Base-by-base conservation (phyloP, 1,284 basidiomycete species). In the Malassezia furfur region DNA sequence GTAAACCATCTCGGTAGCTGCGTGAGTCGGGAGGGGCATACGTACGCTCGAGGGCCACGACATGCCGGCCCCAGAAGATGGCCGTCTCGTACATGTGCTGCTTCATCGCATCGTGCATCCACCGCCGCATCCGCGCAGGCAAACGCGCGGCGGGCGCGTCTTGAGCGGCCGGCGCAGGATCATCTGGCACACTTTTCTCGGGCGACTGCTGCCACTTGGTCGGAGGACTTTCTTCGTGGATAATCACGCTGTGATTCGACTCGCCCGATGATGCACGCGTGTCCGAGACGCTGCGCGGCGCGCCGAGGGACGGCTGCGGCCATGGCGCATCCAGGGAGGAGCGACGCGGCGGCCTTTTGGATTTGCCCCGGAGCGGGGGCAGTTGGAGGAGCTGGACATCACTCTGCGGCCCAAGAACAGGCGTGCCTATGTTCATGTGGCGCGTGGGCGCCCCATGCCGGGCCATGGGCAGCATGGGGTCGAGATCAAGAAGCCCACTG, bases 31-130 rank as follows among this genome's bases (percentile, higher is more conserved):
- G 60, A 12, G 2, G 52, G 22, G 14, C 9, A 10, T 40, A 52
- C 3, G 40, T 48, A 93, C 91, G 86, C 39, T 93, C 96, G 84
- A 91, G 89, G 53, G 83, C 86, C 35, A 96, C 79, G 41, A 96
- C 83, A 76, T 98, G 96, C 78, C 93, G 88, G 2, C 91, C 94
- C 94, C 94, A 98, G 74, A 96, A 96, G 9, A 88, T 86, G 12
- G 94, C 94, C 0, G 93, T 96, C 63, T 91, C 88, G 76, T 96
- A 96, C 30, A 98, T 78, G 78, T 98, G 93, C 75, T 96, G 93
- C 82, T 91, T 89, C 68, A 96, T 83, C 36, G 94, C 93, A 77
- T 98, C 94, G 72, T 96, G 89, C 48, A 94, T 79, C 94, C 94
- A 98, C 39, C 89, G 76, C 52, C 94, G 81, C 85, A 99, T 91